These are phyloP conservation scores for Staphylotrichum longicolle DNA, from an alignment of 495 filamentous ascomycete genomes.

Conservation along the genomic window DNA sequence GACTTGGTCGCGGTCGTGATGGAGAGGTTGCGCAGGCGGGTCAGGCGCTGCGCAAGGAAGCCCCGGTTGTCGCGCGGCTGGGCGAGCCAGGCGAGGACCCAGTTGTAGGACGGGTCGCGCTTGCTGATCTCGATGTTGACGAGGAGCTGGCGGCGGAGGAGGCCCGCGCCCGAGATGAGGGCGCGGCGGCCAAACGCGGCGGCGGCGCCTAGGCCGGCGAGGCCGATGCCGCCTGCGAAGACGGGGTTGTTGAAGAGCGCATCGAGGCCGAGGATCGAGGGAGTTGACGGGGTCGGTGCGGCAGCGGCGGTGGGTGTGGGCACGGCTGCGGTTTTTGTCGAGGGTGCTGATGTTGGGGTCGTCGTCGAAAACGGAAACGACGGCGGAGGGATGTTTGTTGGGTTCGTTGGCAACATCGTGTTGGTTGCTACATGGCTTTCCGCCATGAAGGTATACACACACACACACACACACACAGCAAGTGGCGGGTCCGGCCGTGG, in stretches of 20 bases:
- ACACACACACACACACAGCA: too few relatives aligned
- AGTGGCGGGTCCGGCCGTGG: background rate
- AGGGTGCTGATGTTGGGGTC: background rate
- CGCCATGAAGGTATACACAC: background rate
- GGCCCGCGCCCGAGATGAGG: conserved; percentile 61
- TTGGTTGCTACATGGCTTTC: conserved; percentile 25
- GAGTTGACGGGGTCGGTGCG: background rate
- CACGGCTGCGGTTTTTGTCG: background rate
- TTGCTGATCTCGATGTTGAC: conserved; percentile 93
- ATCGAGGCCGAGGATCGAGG: conserved; percentile 46
- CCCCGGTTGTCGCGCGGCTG: conserved; percentile 61
- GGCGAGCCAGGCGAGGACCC: conserved; percentile 93
- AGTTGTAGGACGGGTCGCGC: conserved; percentile 88
- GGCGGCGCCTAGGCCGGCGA: conserved; percentile 79
- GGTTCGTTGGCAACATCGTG: conserved; percentile 17
- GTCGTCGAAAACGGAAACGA: background rate
- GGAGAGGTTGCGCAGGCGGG: conserved; percentile 50
- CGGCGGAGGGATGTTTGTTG: background rate
- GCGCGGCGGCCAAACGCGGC: conserved; percentile 73
- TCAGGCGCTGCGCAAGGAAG: conserved; percentile 46
- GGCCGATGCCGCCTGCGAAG: conserved; percentile 68
- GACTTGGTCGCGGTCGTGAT: conserved; percentile 52
- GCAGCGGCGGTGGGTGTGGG: background rate
- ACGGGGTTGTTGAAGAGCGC: conserved; percentile 55
- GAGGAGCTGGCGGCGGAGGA: conserved; percentile 81